phyloP scores from a whole-genome alignment of 2,329 filamentous ascomycete genomes.

The Periconia macrospinosa region DNA sequence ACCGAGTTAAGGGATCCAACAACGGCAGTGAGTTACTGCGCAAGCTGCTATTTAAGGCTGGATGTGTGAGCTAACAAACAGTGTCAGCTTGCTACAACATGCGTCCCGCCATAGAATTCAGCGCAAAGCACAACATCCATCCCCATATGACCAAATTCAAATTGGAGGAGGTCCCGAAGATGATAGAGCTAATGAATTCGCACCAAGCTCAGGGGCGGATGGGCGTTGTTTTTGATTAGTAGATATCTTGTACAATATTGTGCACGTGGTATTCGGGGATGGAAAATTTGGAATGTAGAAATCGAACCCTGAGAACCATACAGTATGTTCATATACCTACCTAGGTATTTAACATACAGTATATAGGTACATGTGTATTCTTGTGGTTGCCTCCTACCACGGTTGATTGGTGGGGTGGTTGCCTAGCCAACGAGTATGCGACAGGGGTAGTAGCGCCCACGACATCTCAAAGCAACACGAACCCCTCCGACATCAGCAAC shows the following conservation, averaged over 20 bases:
- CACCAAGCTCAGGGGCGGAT: constrained; percentile 34
- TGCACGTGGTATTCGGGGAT: too few relatives aligned
- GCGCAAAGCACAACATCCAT: constrained; percentile 35
- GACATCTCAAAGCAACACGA: background rate
- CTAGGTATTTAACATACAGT: too few relatives aligned
- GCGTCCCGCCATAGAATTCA: constrained; percentile 36
- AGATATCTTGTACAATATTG: background rate
- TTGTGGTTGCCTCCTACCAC: background rate
- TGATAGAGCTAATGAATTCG: constrained; percentile 38
- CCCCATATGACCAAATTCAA: constrained; percentile 31
- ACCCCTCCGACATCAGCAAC: background rate
- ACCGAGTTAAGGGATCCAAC: constrained; percentile 31
- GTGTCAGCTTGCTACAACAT: constrained; percentile 44
- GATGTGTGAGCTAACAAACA: constrained; percentile 38
- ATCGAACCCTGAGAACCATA: too few relatives aligned
- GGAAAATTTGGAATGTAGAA: too few relatives aligned
- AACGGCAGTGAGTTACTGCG: constrained; percentile 33
- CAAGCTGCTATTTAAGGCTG: constrained; percentile 41
- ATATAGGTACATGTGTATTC: too few relatives aligned
- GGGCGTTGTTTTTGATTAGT: constrained; percentile 31
- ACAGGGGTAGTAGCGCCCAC: too few relatives aligned
- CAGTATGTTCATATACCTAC: too few relatives aligned
- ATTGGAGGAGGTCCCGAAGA: constrained; percentile 37
- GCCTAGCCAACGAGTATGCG: background rate
- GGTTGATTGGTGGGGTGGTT: background rate